Evolutionary conservation across 371 early-diverging fungal genomes (phyloP).

Genomic region (Lichtheimia ramosa): DNA sequence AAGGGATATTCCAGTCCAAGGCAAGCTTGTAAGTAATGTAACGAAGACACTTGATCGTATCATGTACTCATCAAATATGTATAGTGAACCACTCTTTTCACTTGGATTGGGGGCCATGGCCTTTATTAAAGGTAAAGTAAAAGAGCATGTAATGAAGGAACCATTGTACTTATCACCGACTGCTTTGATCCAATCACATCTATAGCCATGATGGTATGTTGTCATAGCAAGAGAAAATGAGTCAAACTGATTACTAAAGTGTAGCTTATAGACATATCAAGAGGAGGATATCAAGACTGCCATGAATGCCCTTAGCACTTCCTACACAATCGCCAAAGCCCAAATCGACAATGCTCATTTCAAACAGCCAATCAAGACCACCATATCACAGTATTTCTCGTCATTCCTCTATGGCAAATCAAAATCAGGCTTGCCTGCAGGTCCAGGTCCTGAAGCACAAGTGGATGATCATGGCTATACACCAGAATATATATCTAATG

Average conservation of each 20-base stretch:
- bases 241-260: neutral
- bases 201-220: conserved; percentile 16
- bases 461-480: conserved; percentile 22
- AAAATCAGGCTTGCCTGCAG: conserved; percentile 25
- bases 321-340: conserved; percentile 42
- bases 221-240: neutral
- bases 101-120: conserved; percentile 53
- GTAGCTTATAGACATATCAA: conserved; percentile 33
- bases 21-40: conserved; percentile 27
- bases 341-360: conserved; percentile 37
- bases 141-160: too few relatives aligned
- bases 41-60: neutral
- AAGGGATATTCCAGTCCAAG: conserved; percentile 38
- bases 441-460: conserved; percentile 22
- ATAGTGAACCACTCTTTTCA: conserved; percentile 44
- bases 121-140: conserved; percentile 36
- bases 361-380: conserved; percentile 40
- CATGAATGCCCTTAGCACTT: conserved; percentile 34
- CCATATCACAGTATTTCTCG: conserved; percentile 38
- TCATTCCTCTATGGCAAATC: conserved; percentile 21
- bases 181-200: neutral
- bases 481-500: conserved; percentile 48
- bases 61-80: neutral
- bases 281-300: conserved; percentile 33
- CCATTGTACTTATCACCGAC: neutral